Conservation (phyloP, 192 early-diverging fungal genomes). For the Backusella morwellensis region DNA sequence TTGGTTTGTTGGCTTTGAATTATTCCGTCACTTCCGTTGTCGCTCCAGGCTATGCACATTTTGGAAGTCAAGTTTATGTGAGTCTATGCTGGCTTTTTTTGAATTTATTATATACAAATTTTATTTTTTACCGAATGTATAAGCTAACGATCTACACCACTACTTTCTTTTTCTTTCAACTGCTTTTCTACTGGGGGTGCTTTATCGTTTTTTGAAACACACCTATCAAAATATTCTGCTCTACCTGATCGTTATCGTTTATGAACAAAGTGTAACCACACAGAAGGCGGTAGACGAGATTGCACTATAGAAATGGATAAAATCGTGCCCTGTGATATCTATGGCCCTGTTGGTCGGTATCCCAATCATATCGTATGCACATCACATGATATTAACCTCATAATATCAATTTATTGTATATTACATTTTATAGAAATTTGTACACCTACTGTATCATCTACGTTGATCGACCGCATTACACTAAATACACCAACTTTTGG, state of each 20-base stretch:
- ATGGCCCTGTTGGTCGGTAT: constrained; percentile 41
- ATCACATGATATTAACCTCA: background rate
- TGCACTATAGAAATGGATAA: constrained; percentile 43
- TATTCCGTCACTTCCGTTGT: constrained; percentile 52
- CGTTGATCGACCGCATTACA: constrained; percentile 41
- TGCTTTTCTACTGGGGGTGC: background rate
- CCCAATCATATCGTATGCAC: background rate
- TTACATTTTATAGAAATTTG: constrained; percentile 38
- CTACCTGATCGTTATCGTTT: background rate
- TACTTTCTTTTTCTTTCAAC: background rate
- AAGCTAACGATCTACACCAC: background rate
- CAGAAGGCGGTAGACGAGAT: constrained; percentile 28
- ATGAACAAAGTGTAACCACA: constrained; percentile 46
- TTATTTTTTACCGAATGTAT: background rate
- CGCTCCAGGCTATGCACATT: constrained; percentile 55
- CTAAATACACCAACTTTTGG: constrained; percentile 49
- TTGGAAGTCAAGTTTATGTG: constrained; percentile 57
- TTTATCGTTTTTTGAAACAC: background rate
- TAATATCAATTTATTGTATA: background rate
- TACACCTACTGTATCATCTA: constrained; percentile 53
- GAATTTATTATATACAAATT: background rate
- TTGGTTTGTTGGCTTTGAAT: constrained; percentile 47
- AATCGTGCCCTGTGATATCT: constrained; percentile 56
- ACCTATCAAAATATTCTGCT: background rate
- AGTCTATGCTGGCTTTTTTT: constrained; percentile 18